Percentiles rank a stretch among this genome's conserved stretches.
Conservation (phyloP, 306 rosid genomes). For the Cicer bijugum region DNA sequence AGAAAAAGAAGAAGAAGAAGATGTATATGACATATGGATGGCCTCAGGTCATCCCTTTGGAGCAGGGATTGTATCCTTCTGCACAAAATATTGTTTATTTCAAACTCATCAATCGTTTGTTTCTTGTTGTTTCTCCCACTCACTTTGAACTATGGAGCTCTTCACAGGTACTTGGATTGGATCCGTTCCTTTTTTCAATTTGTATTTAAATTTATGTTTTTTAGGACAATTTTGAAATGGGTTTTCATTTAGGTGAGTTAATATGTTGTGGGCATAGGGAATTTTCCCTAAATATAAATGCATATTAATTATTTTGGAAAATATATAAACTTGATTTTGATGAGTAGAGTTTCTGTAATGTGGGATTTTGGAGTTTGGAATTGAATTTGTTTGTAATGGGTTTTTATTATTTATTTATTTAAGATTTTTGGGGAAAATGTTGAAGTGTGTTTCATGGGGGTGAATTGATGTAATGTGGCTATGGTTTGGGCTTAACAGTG, state of each 20-base stretch:
- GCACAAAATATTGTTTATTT: conserved; percentile 74
- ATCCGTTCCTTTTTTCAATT: not conserved
- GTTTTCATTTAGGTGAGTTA: conserved; percentile 31
- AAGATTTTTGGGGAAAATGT: not conserved
- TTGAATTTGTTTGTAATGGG: conserved; percentile 24
- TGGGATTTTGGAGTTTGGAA: conserved; percentile 33
- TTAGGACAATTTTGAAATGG: conserved; percentile 5
- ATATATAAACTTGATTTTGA: conserved; percentile 8
- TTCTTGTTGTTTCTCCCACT: conserved; percentile 78
- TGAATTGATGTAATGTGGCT: conserved; percentile 42
- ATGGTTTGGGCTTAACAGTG: conserved; percentile 50
- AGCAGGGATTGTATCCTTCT: conserved; percentile 70
- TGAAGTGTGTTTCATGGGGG: conserved; percentile 42
- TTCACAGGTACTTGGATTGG: conserved; percentile 65
- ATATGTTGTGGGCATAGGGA: conserved; percentile 19
- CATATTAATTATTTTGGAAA: not conserved
- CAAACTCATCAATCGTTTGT: conserved; percentile 70
- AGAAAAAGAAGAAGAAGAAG: conserved; percentile 44
- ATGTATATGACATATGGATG: conserved; percentile 99
- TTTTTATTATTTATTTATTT: not conserved
- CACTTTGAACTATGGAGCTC: conserved; percentile 94
- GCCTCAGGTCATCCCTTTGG: conserved; percentile 97
- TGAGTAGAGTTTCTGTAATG: conserved; percentile 38
- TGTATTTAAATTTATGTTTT: not conserved
- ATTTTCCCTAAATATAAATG: not conserved